phyloP scores from a whole-genome alignment of 345 rosid genomes.

The Diplotaxis tenuifolia region DNA sequence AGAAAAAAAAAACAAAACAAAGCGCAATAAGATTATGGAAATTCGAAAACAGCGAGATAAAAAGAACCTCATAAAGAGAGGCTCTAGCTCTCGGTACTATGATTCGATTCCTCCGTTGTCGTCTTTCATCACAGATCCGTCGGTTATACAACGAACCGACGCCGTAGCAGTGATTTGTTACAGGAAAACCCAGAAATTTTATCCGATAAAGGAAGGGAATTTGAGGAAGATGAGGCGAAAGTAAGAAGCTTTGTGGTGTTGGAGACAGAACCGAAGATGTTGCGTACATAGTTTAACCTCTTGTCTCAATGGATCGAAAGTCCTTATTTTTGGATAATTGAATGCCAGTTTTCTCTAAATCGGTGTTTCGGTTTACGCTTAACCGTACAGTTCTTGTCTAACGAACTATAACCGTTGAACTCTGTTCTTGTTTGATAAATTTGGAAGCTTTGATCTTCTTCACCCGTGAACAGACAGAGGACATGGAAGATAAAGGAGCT shows the following conservation, averaged over 20 bases:
- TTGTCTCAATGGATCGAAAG: conserved; percentile 17
- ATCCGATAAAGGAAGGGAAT: conserved; percentile 37
- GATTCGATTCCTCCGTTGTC: conserved; percentile 38
- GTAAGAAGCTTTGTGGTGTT: conserved; percentile 36
- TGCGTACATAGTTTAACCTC: conserved; percentile 25
- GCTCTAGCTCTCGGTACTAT: conserved; percentile 56
- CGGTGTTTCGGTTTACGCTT: background rate
- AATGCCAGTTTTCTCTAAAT: background rate
- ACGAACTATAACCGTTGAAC: background rate
- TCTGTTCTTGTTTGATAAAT: background rate
- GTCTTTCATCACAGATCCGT: conserved; percentile 36
- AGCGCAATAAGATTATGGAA: no score
- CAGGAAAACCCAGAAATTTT: conserved; percentile 31
- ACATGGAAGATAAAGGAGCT: background rate
- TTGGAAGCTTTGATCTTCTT: background rate
- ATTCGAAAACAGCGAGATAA: no score
- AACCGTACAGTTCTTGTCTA: background rate
- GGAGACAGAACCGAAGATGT: conserved; percentile 35
- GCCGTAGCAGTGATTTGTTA: conserved; percentile 42
- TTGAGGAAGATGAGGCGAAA: conserved; percentile 38
- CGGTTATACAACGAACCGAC: conserved; percentile 22
- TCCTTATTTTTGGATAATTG: background rate
- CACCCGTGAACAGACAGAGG: background rate
- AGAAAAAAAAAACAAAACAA: no score
- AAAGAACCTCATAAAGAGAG: no score